Evolutionary conservation across 129 eudicot species (phyloP).

Genomic region (Apium graveolens): DNA sequence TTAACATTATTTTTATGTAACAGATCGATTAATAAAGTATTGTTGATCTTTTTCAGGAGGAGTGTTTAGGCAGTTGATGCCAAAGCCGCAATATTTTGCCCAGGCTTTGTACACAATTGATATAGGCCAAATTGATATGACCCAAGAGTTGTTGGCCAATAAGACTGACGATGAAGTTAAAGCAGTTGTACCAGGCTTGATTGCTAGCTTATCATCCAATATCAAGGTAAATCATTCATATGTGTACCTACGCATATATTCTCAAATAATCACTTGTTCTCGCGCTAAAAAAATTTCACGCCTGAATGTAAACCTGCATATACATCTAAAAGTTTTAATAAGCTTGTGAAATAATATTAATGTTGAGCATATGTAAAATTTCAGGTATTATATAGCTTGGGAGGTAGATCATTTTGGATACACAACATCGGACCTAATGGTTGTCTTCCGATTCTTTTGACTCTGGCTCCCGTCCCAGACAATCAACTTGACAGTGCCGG

Average conservation of each 20-base stretch:
- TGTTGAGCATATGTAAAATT: not conserved
- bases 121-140: constrained; percentile 10
- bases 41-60: not conserved
- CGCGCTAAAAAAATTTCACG: no score
- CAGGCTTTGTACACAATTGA: constrained; percentile 4
- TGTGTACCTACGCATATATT: no score
- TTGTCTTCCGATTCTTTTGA: not conserved
- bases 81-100: not conserved
- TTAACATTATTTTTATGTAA: no score
- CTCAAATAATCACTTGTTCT: no score
- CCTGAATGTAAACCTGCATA: not conserved
- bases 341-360: not conserved
- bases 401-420: constrained; percentile 16
- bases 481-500: constrained; percentile 5
- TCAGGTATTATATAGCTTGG: not conserved
- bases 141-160: no score
- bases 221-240: not conserved
- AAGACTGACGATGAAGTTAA: not conserved
- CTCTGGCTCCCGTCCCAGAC: not conserved
- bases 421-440: constrained; percentile 13
- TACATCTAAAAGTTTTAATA: not conserved
- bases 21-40: not conserved
- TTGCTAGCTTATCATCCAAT: not conserved
- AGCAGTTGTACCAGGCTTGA: not conserved
- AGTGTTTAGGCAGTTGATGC: not conserved